Base-by-base conservation (phyloP, 1,139 yeast genomes). In the Scheffersomyces lignicola region DNA sequence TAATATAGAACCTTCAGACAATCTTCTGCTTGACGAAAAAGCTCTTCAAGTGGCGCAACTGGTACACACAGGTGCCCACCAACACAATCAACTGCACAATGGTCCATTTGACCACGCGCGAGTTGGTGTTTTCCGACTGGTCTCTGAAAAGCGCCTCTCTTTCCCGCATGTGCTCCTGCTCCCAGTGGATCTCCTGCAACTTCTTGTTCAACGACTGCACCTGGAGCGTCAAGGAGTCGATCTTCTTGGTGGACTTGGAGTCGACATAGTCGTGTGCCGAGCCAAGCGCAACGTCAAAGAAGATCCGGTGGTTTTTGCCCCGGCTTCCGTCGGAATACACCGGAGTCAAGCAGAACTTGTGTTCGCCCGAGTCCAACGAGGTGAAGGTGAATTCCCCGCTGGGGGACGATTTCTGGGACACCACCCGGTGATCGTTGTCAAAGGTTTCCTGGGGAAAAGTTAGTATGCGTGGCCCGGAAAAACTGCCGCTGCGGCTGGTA, bases 1-100 rank as follows among this genome's bases (percentile, higher is more conserved):
- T n/a, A n/a, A n/a, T n/a, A n/a, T n/a, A n/a, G n/a, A 29, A 20
- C 13, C 7, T 27, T 49, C 57, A 70, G 22, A 71, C 76, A 49
- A 71, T 69, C 56, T 71, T 71, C 55, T 71, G 77, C 56, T 71
- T 71, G 43, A 70, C 76, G 41, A 71, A 71, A 63, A 71, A 71
- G 30, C 73, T 51, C 68, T 69, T 70, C 67, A 71, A 70, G 53
- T 70, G 76, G 39, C 65, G 66, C 53, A 71, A 65, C 52, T 71
- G 77, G 58, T 69, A 71, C 40, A 65, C 58, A 51, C 76, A 70
- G 21, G 77, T 69, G 36, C 73, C 75, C 26, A 68, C 55, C 58
- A 71, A 68, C 10, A 71, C 76, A 23, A 67, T 15, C 44, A 70
- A 58, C 54, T 71, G 77, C 31, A 71, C 54, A 40, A 71, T 48